phyloP scores from a whole-genome alignment of 306 rosid genomes.

The Sindora glabra region DNA sequence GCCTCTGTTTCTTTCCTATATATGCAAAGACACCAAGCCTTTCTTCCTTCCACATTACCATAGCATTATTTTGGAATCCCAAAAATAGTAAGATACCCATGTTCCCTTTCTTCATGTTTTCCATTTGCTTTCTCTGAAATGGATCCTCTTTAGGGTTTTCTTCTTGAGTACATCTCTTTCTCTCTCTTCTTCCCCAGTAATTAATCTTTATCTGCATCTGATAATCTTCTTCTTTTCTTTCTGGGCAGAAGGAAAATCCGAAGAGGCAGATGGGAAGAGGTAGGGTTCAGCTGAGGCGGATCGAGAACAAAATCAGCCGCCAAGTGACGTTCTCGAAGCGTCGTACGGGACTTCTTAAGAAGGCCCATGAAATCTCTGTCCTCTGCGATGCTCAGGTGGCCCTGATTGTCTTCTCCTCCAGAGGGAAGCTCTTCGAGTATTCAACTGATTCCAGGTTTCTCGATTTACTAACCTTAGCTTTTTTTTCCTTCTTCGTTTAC shows the following conservation, averaged over 20 bases:
- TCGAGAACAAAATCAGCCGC: conserved; percentile 76
- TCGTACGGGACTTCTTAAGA: conserved; percentile 52
- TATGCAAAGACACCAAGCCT: background rate
- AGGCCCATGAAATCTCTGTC: conserved; percentile 78
- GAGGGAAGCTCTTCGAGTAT: conserved; percentile 62
- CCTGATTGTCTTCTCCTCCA: conserved; percentile 57
- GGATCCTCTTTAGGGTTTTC: conserved; percentile 15
- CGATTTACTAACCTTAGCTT: no score
- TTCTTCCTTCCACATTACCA: conserved; percentile 1
- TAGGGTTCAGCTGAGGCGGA: conserved; percentile 66
- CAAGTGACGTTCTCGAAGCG: conserved; percentile 85
- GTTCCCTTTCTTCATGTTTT: background rate
- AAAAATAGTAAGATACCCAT: conserved; percentile 37
- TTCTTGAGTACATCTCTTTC: background rate
- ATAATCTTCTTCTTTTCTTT: no score
- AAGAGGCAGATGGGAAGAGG: conserved; percentile 63
- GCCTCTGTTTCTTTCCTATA: no score
- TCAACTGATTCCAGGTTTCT: conserved; percentile 60
- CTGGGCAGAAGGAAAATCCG: no score
- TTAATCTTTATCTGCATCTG: background rate
- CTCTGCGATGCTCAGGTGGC: conserved; percentile 81
- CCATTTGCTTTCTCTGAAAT: conserved; percentile 6
- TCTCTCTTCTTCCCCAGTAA: no score
- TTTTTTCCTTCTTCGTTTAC: no score
- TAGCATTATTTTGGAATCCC: conserved; percentile 15